Evolutionary conservation across 495 filamentous ascomycete species (phyloP).

Genomic region (Hypoxylon fragiforme): DNA sequence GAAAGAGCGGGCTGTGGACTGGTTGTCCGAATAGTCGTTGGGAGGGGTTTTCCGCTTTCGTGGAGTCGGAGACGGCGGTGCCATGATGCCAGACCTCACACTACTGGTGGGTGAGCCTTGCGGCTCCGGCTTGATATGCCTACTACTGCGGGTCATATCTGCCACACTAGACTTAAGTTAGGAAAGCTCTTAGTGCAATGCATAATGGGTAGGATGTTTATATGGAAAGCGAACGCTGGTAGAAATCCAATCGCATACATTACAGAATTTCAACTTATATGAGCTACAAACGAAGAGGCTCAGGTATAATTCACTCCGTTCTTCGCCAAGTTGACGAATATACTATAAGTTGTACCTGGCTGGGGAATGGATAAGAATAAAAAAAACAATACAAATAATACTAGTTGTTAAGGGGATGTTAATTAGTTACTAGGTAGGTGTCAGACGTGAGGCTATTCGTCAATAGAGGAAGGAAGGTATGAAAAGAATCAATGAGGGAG

Average conservation of each 20-base stretch:
- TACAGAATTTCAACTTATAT: too few species aligned
- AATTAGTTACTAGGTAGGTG: too few species aligned
- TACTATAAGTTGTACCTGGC: too few species aligned
- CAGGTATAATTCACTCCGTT: too few species aligned
- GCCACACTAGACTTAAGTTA: conserved; percentile 1
- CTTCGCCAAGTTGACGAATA: too few species aligned
- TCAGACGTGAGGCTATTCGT: too few species aligned
- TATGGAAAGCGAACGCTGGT: too few species aligned
- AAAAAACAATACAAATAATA: too few species aligned
- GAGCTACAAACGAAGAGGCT: too few species aligned
- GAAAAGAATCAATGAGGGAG: background rate
- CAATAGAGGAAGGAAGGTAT: too few species aligned
- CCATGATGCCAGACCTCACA: conserved; percentile 26
- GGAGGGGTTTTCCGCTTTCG: conserved; percentile 14
- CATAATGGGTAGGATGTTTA: background rate
- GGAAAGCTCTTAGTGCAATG: background rate
- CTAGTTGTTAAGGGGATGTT: too few species aligned
- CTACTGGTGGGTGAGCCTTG: conserved; percentile 12
- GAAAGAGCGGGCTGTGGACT: conserved; percentile 23
- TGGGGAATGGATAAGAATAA: too few species aligned
- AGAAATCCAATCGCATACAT: background rate
- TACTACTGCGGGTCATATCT: conserved; percentile 1
- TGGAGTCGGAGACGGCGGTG: conserved; percentile 22
- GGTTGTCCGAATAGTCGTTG: conserved; percentile 13
- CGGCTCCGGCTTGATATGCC: conserved; percentile 16